Evolutionary conservation across 2,329 filamentous ascomycete genomes (phyloP), one percentile per base, ranked within the genome.

Genomic region (Penicillium palitans): DNA sequence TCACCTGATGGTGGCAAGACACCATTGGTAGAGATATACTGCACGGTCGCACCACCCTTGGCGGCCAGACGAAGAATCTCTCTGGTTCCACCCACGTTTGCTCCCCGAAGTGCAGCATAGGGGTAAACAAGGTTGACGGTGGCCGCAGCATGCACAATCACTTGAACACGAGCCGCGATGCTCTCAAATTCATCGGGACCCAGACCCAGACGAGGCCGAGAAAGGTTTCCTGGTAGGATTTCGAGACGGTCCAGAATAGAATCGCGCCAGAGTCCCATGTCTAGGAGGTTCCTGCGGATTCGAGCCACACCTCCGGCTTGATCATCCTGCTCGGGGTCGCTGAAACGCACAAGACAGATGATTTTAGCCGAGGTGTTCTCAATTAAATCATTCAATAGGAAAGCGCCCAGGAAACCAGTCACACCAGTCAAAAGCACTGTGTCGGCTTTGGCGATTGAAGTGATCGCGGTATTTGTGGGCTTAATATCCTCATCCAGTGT

Each of bases 111-210:
- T 0, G 89, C 88, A 42, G 90, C 90, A 64, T 93, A 93, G 0
- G 90, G 90, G 64, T 93, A 93, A 0, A 93, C 89, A 49, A 93
- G 78, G 70, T 91, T 91, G 68, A 93, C 90, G 0, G 87, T 90
- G 6, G 90, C 90, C 27, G 86, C 90, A 37, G 89, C 87, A 70
- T 93, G 90, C 1, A 93, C 80, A 57, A 93, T 88, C 37, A 91
- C 89, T 61, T 93, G 81, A 1, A 90, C 81, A 7, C 86, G 83
- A 12, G 78, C 73, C 1, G 86, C 87, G 8, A 93, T 79, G 29
- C 86, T 81, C 25, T 87, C 81, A 65, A 91, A 93, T 0, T 78
- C 80, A 13, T 88, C 84, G 0, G 84, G 81, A 0, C 86, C 81
- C 21, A 93, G 81, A 52, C 90, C 90, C 17, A 93, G 82, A 1